Conservation (phyloP, 2,329 filamentous ascomycete species). For the Aspergillus sp. region DNA sequence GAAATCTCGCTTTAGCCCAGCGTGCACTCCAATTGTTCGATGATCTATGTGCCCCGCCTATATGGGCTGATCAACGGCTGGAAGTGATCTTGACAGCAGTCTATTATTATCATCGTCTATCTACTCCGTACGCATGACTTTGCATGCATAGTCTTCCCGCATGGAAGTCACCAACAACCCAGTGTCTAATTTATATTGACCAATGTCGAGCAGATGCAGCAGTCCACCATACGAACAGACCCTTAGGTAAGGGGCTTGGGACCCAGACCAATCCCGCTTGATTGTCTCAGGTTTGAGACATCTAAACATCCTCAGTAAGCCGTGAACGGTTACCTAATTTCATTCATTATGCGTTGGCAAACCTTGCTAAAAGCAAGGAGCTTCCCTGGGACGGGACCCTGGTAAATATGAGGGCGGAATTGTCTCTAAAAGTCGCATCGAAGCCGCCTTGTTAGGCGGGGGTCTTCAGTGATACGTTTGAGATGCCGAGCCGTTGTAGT, state of each 20-base stretch:
- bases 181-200: not conserved
- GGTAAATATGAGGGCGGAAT: not conserved
- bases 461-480: not conserved
- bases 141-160: not conserved
- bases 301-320: not conserved
- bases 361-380: not conserved
- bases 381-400: not conserved
- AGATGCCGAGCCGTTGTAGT: not conserved
- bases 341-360: not conserved
- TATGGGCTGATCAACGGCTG: constrained; percentile 7
- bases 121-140: not conserved
- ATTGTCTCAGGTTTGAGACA: not conserved
- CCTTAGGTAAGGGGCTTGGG: not conserved
- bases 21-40: not conserved
- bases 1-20: not conserved
- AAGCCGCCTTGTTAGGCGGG: too few species aligned
- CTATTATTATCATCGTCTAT: not conserved
- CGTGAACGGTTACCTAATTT: not conserved
- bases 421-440: not conserved
- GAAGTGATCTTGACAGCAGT: not conserved
- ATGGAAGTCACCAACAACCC: not conserved
- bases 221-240: not conserved
- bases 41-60: constrained; percentile 1
- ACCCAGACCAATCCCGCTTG: not conserved
- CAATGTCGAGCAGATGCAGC: not conserved